A percentile compares a stretch with the other conserved stretches of the same genome.
Conservation (phyloP, 345 rosid species). For the Lepidium sativum region DNA sequence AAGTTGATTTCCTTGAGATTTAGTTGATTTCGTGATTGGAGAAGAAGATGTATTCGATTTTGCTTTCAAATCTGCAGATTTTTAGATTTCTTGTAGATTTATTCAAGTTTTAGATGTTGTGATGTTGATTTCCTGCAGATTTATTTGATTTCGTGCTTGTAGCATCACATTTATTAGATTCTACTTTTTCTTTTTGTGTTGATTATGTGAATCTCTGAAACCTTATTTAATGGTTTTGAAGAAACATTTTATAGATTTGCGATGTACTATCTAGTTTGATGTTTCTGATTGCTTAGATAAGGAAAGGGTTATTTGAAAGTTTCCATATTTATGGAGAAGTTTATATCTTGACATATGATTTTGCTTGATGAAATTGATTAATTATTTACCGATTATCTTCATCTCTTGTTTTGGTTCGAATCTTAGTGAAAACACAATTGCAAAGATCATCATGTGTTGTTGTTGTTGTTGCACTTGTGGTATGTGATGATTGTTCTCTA, state of each 20-base stretch:
- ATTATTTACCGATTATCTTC: background rate
- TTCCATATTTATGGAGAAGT: background rate
- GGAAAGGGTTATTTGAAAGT: background rate
- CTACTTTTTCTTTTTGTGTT: background rate
- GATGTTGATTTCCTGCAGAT: too few species aligned
- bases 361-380: background rate
- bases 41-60: too few species aligned
- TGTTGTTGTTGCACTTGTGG: background rate
- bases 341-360: background rate
- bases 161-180: background rate
- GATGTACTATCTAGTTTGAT: background rate
- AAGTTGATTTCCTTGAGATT: too few species aligned
- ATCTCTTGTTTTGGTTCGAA: background rate
- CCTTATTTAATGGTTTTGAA: background rate
- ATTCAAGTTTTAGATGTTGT: too few species aligned
- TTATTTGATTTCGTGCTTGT: too few species aligned
- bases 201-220: background rate
- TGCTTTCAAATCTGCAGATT: too few species aligned
- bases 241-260: background rate
- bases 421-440: background rate
- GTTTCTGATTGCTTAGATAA: constrained; percentile 6
- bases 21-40: too few species aligned
- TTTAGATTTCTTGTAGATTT: too few species aligned
- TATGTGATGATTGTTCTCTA: background rate
- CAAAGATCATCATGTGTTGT: constrained; percentile 1